Evolutionary conservation across 148 eudicot species (phyloP).

Genomic region (Rhododendron molle): DNA sequence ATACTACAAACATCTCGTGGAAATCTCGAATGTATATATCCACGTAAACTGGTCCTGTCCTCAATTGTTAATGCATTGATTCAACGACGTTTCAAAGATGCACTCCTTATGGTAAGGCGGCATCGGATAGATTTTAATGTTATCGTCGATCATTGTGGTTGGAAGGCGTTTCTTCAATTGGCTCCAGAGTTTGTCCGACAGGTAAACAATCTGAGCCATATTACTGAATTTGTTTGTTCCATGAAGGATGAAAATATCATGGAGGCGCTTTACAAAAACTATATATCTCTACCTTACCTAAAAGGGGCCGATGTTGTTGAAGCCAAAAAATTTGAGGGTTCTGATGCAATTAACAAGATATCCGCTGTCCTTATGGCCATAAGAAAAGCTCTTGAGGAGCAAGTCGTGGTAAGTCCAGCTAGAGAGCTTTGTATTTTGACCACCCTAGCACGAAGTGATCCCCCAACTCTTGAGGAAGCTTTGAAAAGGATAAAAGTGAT

Average conservation of each 20-base stretch:
- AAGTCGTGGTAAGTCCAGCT: slow-evolving; percentile 62
- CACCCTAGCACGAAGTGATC: slow-evolving; percentile 90
- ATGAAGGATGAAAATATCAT: slow-evolving; percentile 68
- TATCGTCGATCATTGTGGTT: slow-evolving; percentile 79
- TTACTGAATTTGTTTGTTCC: slow-evolving; percentile 93
- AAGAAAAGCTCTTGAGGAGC: slow-evolving; percentile 81
- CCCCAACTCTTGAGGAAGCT: slow-evolving; percentile 93
- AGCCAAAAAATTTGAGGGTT: slow-evolving; percentile 17
- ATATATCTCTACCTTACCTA: slow-evolving; percentile 38
- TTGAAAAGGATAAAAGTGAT: slow-evolving; percentile 72
- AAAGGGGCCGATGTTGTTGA: slow-evolving; percentile 31
- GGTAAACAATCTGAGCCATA: slow-evolving; percentile 69
- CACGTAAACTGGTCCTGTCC: slow-evolving; percentile 78
- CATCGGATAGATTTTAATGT: slow-evolving; percentile 91
- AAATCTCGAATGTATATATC: slow-evolving; percentile 87
- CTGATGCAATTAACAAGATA: slow-evolving; percentile 42
- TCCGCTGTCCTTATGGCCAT: slow-evolving; percentile 62
- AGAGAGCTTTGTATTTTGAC: slow-evolving; percentile 98
- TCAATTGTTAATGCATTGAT: slow-evolving; percentile 71
- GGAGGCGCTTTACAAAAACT: slow-evolving; percentile 64
- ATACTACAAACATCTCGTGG: slow-evolving; percentile 82
- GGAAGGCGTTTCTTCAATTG: slow-evolving; percentile 61
- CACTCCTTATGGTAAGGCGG: slow-evolving; percentile 85
- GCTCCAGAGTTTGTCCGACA: slow-evolving; percentile 82
- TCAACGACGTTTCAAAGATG: slow-evolving; percentile 66